Percentiles rank a stretch among this genome's conserved stretches.
Conservation (phyloP, 129 eudicot species). For the Tagetes erecta region DNA sequence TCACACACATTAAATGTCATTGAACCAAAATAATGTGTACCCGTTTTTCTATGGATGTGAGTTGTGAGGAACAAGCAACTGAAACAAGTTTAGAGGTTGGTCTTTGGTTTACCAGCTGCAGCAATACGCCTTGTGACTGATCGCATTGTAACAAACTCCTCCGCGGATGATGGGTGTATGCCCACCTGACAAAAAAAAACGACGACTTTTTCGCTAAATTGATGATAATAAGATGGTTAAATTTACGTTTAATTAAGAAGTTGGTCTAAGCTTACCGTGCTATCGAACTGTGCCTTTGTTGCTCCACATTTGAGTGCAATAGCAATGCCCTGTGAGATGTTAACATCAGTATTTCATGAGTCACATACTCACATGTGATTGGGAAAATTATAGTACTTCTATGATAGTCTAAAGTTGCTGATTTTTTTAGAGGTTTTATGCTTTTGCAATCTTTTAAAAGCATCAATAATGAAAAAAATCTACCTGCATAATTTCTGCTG, state of each 20-base stretch:
- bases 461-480: constrained; percentile 2
- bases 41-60: constrained; percentile 15
- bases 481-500: constrained; percentile 98
- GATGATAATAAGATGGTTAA: not conserved
- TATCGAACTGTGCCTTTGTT: constrained; percentile 91
- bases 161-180: constrained; percentile 96
- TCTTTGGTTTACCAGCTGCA: constrained; percentile 65
- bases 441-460: not conserved
- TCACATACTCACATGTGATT: too few relatives aligned
- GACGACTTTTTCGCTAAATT: not conserved
- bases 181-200: constrained; percentile 59
- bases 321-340: constrained; percentile 71
- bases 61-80: constrained; percentile 10
- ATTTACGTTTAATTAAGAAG: not conserved
- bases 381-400: too few relatives aligned
- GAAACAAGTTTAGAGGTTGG: constrained; percentile 27
- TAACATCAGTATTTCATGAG: not conserved
- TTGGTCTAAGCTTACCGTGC: constrained; percentile 62
- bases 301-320: constrained; percentile 96
- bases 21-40: constrained; percentile 15
- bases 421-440: not conserved
- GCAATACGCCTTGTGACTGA: constrained; percentile 65
- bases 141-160: constrained; percentile 95
- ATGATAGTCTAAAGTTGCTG: not conserved
- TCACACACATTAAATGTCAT: constrained; percentile 1